Percentiles rank a stretch among this genome's conserved stretches.
These are phyloP conservation scores for Fusarium sterilihyphosum DNA, from an alignment of 2,329 filamentous ascomycete species.

Conservation along the genomic window DNA sequence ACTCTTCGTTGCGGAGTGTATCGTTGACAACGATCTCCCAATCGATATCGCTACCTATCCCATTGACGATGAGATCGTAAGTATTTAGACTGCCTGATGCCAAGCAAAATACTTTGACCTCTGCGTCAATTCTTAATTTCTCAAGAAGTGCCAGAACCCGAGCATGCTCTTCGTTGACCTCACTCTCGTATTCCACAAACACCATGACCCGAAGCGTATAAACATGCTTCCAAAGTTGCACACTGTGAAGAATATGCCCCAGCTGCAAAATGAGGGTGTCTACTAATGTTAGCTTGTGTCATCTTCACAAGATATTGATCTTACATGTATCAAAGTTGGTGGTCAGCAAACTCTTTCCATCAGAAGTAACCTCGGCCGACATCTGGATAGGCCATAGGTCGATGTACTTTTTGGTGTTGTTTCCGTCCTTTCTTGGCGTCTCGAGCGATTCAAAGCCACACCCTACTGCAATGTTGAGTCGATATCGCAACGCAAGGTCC, in stretches of 20 bases:
- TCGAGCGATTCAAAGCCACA: conserved; percentile 83
- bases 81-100: conserved; percentile 76
- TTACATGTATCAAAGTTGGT: conserved; percentile 92
- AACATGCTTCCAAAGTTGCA: conserved; percentile 79
- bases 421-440: conserved; percentile 68
- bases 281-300: conserved; percentile 41
- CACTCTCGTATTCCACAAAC: conserved; percentile 88
- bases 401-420: conserved; percentile 78
- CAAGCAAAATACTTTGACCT: conserved; percentile 84
- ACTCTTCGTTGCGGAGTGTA: conserved; percentile 75
- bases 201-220: conserved; percentile 82
- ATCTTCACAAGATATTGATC: conserved; percentile 37
- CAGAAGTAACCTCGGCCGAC: conserved; percentile 81
- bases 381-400: conserved; percentile 95
- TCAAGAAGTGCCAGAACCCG: conserved; percentile 79
- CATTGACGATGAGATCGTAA: conserved; percentile 84
- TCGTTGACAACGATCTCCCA: conserved; percentile 70
- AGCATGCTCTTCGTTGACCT: conserved; percentile 80
- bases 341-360: conserved; percentile 75
- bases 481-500: conserved; percentile 79
- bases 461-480: conserved; percentile 85
- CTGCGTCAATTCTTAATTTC: conserved; percentile 83
- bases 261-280: conserved; percentile 85
- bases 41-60: conserved; percentile 64
- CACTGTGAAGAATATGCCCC: conserved; percentile 84